These are phyloP conservation scores for Debaryomyces hansenii DNA, from an alignment of 805 yeast species.

Conservation along the genomic window DNA sequence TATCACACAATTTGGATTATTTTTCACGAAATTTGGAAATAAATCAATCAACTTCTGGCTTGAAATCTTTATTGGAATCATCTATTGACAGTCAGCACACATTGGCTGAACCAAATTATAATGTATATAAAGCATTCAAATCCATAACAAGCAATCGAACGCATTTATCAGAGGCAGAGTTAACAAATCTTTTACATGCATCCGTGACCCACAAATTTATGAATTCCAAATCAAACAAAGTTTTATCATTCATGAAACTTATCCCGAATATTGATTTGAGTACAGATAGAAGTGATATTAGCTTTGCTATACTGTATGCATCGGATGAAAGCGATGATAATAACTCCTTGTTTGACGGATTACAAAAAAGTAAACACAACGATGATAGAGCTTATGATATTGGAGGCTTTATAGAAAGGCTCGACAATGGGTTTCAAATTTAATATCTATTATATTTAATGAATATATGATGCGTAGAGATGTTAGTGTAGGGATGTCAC, in stretches of 20 bases:
- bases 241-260: constrained; percentile 6
- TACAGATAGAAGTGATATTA: constrained; percentile 15
- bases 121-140: neutral
- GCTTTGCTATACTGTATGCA: constrained; percentile 7
- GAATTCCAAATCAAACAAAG: neutral
- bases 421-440: constrained; percentile 24
- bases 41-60: constrained; percentile 6
- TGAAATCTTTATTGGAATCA: constrained; percentile 2
- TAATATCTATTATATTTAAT: constrained; percentile 4
- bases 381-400: constrained; percentile 28
- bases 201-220: neutral
- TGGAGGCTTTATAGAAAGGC: constrained; percentile 17
- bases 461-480: neutral
- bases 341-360: constrained; percentile 21
- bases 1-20: constrained; percentile 9
- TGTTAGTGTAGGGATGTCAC: no score
- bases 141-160: neutral
- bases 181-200: neutral
- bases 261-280: constrained; percentile 11
- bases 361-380: constrained; percentile 18
- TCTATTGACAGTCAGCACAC: neutral
- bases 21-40: constrained; percentile 5
- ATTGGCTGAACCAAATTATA: neutral
- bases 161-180: neutral
- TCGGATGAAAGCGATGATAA: constrained; percentile 24